phyloP scores from a whole-genome alignment of 2,329 filamentous ascomycete species.

The Fusarium pseudograminearum region DNA sequence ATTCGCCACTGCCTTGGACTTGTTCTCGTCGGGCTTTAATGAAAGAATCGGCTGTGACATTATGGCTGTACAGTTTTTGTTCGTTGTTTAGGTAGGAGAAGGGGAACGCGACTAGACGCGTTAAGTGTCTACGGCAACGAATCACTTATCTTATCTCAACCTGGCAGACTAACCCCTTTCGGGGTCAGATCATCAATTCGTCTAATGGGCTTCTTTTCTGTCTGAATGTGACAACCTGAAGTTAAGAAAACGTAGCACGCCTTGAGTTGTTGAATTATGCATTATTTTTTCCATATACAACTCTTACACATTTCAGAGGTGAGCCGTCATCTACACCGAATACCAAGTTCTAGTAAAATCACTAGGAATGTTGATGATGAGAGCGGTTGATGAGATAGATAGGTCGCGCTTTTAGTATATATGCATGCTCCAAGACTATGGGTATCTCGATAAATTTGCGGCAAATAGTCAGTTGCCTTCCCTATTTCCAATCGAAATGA shows the following conservation, averaged over 20 bases:
- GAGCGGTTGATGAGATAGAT: neutral
- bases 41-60: conserved; percentile 61
- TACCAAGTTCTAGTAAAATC: neutral
- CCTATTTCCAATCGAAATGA: neutral
- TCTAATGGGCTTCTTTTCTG: neutral
- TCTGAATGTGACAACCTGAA: neutral
- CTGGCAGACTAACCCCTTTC: neutral
- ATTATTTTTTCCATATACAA: neutral
- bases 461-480: conserved; percentile 1
- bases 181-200: neutral
- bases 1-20: conserved; percentile 68
- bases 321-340: neutral
- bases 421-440: conserved; percentile 13
- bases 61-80: conserved; percentile 6
- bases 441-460: conserved; percentile 37
- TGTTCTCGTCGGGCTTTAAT: conserved; percentile 48
- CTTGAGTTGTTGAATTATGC: neutral
- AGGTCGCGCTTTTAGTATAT: neutral
- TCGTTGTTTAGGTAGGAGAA: conserved; percentile 2
- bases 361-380: too few relatives aligned
- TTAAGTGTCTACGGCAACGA: conserved; percentile 16
- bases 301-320: too few relatives aligned
- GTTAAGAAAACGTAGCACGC: neutral
- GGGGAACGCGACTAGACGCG: conserved; percentile 46
- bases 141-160: conserved; percentile 30